phyloP scores from a whole-genome alignment of 306 rosid genomes.

The Glycyrrhiza uralensis region DNA sequence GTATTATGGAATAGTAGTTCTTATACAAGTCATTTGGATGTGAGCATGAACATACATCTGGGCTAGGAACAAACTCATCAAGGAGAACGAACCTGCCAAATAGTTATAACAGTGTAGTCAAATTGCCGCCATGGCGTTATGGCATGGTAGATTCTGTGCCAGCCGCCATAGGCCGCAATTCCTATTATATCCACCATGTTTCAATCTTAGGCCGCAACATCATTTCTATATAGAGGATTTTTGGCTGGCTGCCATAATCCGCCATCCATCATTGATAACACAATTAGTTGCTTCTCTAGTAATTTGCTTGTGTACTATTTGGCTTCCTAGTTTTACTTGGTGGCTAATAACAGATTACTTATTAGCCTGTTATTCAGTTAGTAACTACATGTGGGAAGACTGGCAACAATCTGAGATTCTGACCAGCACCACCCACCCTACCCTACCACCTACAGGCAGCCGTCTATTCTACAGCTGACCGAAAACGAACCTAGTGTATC shows the following conservation, averaged over 20 bases:
- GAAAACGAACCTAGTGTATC: not conserved
- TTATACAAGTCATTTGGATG: not conserved
- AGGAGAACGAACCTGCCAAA: not conserved
- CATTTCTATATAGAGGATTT: not conserved
- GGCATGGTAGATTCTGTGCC: no score
- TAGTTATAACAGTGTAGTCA: no score
- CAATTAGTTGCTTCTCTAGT: not conserved
- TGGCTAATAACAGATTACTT: not conserved
- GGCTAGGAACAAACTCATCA: not conserved
- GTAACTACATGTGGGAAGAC: conserved; percentile 2
- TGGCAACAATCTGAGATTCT: no score
- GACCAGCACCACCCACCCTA: no score
- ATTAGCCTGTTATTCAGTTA: not conserved
- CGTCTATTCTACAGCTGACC: no score
- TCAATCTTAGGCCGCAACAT: not conserved
- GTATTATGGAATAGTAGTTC: not conserved
- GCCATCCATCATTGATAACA: not conserved
- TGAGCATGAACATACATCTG: not conserved
- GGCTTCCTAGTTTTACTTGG: not conserved
- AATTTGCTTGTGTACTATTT: not conserved
- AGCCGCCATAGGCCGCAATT: no score
- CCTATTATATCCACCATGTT: no score
- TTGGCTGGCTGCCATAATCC: not conserved
- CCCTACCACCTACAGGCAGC: no score
- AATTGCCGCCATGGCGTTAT: no score